A percentile compares a stretch with the other conserved stretches of the same genome.
Evolutionary conservation across 2,329 filamentous ascomycete genomes (phyloP).

Genomic region (Aspergillus costaricaensis): DNA sequence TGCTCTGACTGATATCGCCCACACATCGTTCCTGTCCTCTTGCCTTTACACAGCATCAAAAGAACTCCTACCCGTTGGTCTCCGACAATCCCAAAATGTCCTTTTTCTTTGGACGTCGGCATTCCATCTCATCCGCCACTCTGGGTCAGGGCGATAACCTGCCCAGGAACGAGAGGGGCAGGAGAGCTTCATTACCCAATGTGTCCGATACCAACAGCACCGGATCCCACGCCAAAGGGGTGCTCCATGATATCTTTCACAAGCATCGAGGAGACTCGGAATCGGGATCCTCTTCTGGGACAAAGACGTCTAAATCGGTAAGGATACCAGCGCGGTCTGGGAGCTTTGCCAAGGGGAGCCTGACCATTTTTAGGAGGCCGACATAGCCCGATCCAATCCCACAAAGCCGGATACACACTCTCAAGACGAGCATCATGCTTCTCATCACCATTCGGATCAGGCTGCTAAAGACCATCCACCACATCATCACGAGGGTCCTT

Average conservation of each 20-base stretch:
- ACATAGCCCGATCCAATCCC: background rate
- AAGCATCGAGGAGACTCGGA: conserved; percentile 18
- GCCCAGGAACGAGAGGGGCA: background rate
- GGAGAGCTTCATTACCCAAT: conserved; percentile 17
- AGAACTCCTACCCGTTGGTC: background rate
- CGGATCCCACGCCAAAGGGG: conserved; percentile 7
- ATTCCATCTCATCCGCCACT: conserved; percentile 25
- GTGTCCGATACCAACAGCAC: conserved; percentile 5
- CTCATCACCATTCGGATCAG: background rate
- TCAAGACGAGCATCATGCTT: background rate
- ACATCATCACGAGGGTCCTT: background rate
- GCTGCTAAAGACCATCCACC: background rate
- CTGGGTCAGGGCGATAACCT: conserved; percentile 14
- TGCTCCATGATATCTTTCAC: conserved; percentile 29
- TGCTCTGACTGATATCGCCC: background rate
- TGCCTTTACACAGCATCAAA: background rate
- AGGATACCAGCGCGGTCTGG: background rate
- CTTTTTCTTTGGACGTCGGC: conserved; percentile 32
- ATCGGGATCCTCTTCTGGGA: background rate
- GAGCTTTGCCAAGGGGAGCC: background rate
- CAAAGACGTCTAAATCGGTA: background rate
- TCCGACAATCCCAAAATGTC: conserved; percentile 19
- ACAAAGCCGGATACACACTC: background rate
- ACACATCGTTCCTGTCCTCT: background rate
- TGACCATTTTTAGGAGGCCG: background rate